These are phyloP conservation scores for Aspergillus japonicus DNA, from an alignment of 2,329 filamentous ascomycete species.

Conservation along the genomic window DNA sequence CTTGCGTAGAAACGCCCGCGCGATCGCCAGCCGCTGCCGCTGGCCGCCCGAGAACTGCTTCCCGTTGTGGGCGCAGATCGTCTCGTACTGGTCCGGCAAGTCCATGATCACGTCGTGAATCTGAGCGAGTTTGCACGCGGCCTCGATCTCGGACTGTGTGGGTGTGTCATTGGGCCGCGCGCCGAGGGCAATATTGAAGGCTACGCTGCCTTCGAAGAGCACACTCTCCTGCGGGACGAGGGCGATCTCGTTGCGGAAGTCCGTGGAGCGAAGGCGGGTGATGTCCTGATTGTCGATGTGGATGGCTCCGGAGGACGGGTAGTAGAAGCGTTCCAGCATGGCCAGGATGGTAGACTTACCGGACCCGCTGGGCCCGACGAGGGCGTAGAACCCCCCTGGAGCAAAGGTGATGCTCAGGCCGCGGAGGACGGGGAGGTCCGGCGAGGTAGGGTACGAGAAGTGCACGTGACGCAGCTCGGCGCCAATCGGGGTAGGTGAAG, in stretches of 20 bases:
- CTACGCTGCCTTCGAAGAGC: conserved; percentile 49
- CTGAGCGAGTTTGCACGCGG: conserved; percentile 66
- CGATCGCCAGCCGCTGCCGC: conserved; percentile 58
- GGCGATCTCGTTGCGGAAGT: conserved; percentile 47
- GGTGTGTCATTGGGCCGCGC: conserved; percentile 54
- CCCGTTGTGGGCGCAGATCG: conserved; percentile 57
- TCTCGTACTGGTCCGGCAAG: conserved; percentile 66
- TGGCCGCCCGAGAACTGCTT: conserved; percentile 58
- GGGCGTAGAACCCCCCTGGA: conserved; percentile 44
- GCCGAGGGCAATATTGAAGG: conserved; percentile 48
- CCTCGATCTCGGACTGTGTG: conserved; percentile 61
- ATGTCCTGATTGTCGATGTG: conserved; percentile 54
- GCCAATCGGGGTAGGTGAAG: conserved; percentile 20
- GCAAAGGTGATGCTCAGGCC: conserved; percentile 56
- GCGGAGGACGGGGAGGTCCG: conserved; percentile 59
- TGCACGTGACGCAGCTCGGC: conserved; percentile 60
- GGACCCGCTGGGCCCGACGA: conserved; percentile 67
- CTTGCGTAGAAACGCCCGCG: conserved; percentile 55
- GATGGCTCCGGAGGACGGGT: conserved; percentile 50
- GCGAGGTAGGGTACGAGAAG: conserved; percentile 66
- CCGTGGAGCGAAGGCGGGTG: conserved; percentile 34
- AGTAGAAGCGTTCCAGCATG: conserved; percentile 56
- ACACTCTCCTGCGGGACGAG: conserved; percentile 51
- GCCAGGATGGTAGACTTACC: conserved; percentile 67
- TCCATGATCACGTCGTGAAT: conserved; percentile 67